Evolutionary conservation across 768 basidiomycete species (phyloP), one percentile per base, ranked within the genome.

Genomic region (Suillus subluteus): DNA sequence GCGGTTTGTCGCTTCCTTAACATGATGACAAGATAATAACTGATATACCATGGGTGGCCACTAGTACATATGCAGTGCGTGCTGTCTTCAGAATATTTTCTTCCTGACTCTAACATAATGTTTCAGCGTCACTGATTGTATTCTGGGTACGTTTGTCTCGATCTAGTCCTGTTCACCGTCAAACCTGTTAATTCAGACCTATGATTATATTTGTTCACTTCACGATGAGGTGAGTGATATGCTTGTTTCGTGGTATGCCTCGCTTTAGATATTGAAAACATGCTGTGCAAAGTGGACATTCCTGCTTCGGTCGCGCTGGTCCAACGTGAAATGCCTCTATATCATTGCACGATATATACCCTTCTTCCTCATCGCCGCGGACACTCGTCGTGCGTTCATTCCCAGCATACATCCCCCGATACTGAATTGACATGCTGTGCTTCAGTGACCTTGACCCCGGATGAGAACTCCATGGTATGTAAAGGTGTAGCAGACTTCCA

Each of bases 41-140:
- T 30, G 16, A 54, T 32, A 6, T 9, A 32, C 18, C 30, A 32
- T 54, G 8, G 26, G 30, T 32, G 52, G 52, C 30, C 30, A 32
- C 52, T 9, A 54, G 52, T 54, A 54, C 52, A 54, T 54, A 54
- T 54, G 52, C 52, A 32, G 52, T 54, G 8, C 52, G 52, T 30
- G 52, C 16, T 18, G 30, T 30, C 16, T 18, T 41, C 40, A 41
- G 7, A 54, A 54, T 16, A 30, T 18, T 9, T 54, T 32, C 8
- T 30, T 54, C 9, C 9, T 54, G 16, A 16, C 4, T 32, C 52
- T 54, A 18, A 54, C 9, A 9, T 18, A 8, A 11, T 9, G 8
- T 5, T 8, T 32, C 16, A 54, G 52, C 30, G 52, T 16, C 52
- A 16, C 9, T 54, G 16, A 16, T 54, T 18, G 18, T 30, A 54